Percentiles rank a stretch among this genome's conserved stretches.
Conservation (phyloP, 805 yeast species). For the Candida loeiensis region DNA sequence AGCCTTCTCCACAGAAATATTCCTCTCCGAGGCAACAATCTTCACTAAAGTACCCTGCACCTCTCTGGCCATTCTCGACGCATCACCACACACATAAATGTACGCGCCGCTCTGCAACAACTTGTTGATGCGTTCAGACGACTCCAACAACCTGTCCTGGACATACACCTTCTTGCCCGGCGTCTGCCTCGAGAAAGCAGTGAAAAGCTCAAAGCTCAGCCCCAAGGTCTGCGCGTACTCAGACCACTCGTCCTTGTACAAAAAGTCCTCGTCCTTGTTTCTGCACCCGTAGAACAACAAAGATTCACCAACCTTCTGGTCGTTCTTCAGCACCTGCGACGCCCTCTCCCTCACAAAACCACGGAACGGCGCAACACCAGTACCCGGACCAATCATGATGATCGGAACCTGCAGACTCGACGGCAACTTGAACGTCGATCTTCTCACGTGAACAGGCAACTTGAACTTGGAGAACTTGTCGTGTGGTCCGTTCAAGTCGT, state of each 20-base stretch:
- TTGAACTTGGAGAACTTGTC: conserved; percentile 47
- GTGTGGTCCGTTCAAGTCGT: conserved; percentile 85
- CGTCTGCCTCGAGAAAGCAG: conserved; percentile 82
- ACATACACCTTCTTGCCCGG: conserved; percentile 66
- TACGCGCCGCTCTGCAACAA: conserved; percentile 68
- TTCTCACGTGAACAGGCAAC: conserved; percentile 88
- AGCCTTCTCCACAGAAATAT: conserved; percentile 64
- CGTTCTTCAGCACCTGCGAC: conserved; percentile 34
- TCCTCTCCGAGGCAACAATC: conserved; percentile 61
- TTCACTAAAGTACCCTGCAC: conserved; percentile 68
- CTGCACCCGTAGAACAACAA: conserved; percentile 87
- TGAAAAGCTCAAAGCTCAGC: conserved; percentile 61
- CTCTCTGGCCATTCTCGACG: conserved; percentile 91
- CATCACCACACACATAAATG: conserved; percentile 96
- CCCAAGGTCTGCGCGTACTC: conserved; percentile 61
- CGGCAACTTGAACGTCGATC: conserved; percentile 92
- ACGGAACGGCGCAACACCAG: conserved; percentile 98
- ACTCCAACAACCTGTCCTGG: conserved; percentile 67
- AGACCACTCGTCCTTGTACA: conserved; percentile 89
- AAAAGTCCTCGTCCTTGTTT: conserved; percentile 69
- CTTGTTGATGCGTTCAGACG: conserved; percentile 51
- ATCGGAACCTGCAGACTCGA: conserved; percentile 78
- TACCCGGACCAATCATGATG: conserved; percentile 95
- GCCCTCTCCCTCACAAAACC: conserved; percentile 90
- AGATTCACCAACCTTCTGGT: conserved; percentile 56